phyloP scores from a whole-genome alignment of 2,329 filamentous ascomycete species.

The Zopfia rhizophila region DNA sequence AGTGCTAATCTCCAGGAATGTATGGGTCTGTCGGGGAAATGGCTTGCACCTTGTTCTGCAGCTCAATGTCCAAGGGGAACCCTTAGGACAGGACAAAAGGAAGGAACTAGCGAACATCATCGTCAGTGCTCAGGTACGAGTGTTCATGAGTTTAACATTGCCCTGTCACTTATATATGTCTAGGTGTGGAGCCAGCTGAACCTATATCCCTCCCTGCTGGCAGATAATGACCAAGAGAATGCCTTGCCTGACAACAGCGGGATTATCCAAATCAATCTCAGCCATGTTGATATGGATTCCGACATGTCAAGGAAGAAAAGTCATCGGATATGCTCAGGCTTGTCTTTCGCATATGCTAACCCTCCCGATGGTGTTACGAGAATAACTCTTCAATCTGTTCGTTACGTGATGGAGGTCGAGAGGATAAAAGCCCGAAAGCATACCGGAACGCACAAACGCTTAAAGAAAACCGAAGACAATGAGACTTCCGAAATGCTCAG shows the following conservation, averaged over 20 bases:
- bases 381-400: constrained; percentile 39
- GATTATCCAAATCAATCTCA: constrained; percentile 35
- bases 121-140: constrained; percentile 40
- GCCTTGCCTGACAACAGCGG: constrained; percentile 5
- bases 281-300: constrained; percentile 18
- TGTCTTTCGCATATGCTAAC: constrained; percentile 37
- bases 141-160: no score
- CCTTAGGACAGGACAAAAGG: constrained; percentile 30
- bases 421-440: neutral
- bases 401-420: constrained; percentile 33
- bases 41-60: constrained; percentile 43
- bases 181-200: constrained; percentile 50
- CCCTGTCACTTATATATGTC: constrained; percentile 6
- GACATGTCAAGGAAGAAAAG: constrained; percentile 15
- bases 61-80: constrained; percentile 36
- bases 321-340: constrained; percentile 35
- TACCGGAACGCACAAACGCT: neutral
- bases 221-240: constrained; percentile 1
- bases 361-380: constrained; percentile 41
- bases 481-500: neutral
- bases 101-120: constrained; percentile 35
- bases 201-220: constrained; percentile 33
- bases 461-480: neutral
- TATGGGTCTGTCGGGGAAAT: constrained; percentile 47
- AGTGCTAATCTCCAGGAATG: constrained; percentile 32